These are phyloP conservation scores for Thraustotheca clavata DNA, from an alignment of 352 stramenopile species.

Conservation along the genomic window DNA sequence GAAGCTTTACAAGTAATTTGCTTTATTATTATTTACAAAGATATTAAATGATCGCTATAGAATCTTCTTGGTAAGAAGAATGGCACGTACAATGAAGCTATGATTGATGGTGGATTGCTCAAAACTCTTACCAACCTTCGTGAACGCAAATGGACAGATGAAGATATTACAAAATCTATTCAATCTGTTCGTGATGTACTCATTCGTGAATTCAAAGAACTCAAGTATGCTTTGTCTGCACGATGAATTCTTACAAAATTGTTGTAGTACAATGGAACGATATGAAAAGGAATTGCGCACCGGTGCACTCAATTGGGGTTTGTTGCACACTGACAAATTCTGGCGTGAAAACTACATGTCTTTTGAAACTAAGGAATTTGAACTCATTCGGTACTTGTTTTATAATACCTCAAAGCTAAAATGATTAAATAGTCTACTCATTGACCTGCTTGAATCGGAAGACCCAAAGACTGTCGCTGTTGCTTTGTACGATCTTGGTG, in stretches of 20 bases:
- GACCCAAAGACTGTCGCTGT: constrained; percentile 93
- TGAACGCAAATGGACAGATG: constrained; percentile 92
- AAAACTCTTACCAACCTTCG: constrained; percentile 92
- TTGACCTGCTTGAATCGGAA: constrained; percentile 87
- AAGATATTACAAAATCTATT: constrained; percentile 88
- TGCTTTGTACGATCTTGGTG: constrained; percentile 95
- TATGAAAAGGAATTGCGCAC: constrained; percentile 95
- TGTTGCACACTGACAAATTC: constrained; percentile 97
- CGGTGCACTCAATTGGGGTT: constrained; percentile 92
- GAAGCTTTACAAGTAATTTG: constrained; percentile 77
- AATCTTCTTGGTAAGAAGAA: constrained; percentile 75
- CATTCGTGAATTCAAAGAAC: constrained; percentile 80
- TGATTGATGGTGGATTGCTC: constrained; percentile 94
- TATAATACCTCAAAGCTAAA: background rate
- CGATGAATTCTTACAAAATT: background rate
- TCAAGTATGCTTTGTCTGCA: constrained; percentile 48
- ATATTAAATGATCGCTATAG: constrained; percentile 24
- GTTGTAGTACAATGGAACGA: constrained; percentile 89
- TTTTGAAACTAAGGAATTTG: constrained; percentile 96
- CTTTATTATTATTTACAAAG: background rate
- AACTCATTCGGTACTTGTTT: constrained; percentile 64
- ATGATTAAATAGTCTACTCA: constrained; percentile 73
- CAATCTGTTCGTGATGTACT: constrained; percentile 69
- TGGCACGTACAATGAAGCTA: constrained; percentile 86
- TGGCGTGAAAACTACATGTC: constrained; percentile 97